Evolutionary conservation across 23 red algal species (phyloP), one percentile per base, ranked within the genome.

Genomic region (Chondrus crispus): DNA sequence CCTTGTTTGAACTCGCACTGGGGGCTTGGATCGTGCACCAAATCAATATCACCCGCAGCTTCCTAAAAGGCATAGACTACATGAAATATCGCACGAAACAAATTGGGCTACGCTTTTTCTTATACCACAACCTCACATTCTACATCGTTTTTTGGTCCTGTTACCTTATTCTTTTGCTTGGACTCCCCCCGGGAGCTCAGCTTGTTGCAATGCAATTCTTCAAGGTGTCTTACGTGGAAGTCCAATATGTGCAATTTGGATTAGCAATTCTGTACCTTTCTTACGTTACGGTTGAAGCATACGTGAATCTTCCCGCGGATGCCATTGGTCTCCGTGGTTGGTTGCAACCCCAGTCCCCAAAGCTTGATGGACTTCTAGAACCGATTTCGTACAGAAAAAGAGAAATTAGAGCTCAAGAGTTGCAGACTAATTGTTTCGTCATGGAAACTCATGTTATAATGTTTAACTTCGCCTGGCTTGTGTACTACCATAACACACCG

Each of bases 401-500:
- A n/a, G 60, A 66, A 66, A 32, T 32, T 32, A 24, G 26, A 26
- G 71, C 84, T 1, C 84, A 87, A 71, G 49, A 88, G 11, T 68
- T 95, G 11, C 82, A 83, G 37, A 88, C 93, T 29, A 95, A 90
- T 43, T 88, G 82, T 37, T 95, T 95, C 69, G 85, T 90, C n/a
- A 95, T 95, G 93, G 83, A 95, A 83, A 95, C 93, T 37, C 93
- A 95, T 55, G 83, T 88, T 39, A 88, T 95, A 39, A 26, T 95
- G 69, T 95, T 95, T 55, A 95, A 95, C 51, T 95, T 95, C 52
- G 93, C 93, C 47, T 95, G 93, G 93, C 83, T 88, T 38, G 93
- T 95, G 4, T 95, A 95, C 73, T 95, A 95, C 69, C 81, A 95
- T 22, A 68, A 66, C 46, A 95, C 93, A 39, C 74, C 77, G 51